A percentile compares a stretch with the other conserved stretches of the same genome.
Conservation (phyloP, 345 rosid species). For the Rhodamnia rubescens region DNA sequence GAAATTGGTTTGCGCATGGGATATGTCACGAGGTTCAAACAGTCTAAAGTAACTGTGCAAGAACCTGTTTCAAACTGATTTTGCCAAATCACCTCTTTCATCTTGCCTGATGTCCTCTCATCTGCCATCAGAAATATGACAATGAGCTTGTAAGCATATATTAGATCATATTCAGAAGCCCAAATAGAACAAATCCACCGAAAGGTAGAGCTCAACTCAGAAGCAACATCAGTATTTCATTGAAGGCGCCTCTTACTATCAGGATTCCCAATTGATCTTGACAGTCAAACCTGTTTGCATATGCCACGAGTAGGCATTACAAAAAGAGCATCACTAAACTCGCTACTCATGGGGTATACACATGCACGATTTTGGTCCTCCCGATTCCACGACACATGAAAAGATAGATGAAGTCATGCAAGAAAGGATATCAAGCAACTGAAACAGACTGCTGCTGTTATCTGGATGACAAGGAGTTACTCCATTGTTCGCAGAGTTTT, state of each 20-base stretch:
- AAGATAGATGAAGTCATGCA: not conserved
- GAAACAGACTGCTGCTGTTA: not conserved
- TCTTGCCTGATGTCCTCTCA: conserved; percentile 3
- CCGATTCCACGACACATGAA: not conserved
- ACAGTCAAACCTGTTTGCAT: too few relatives aligned
- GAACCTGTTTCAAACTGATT: conserved; percentile 4
- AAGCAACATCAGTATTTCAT: not conserved
- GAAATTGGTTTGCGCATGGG: not conserved
- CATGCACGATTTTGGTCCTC: not conserved
- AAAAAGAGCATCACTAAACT: not conserved
- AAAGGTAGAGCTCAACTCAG: not conserved
- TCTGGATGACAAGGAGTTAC: not conserved
- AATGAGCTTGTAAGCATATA: not conserved
- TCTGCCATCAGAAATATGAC: conserved; percentile 15
- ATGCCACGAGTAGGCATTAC: too few relatives aligned
- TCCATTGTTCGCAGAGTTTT: not conserved
- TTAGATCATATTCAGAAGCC: not conserved
- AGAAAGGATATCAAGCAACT: not conserved
- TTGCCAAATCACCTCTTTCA: conserved; percentile 4
- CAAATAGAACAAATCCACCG: not conserved
- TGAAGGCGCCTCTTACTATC: not conserved
- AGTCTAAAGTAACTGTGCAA: not conserved
- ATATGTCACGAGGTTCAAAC: not conserved
- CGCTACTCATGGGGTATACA: not conserved
- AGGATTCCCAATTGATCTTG: not conserved